phyloP scores from a whole-genome alignment of 768 basidiomycete genomes.

The Podaxis sp. region DNA sequence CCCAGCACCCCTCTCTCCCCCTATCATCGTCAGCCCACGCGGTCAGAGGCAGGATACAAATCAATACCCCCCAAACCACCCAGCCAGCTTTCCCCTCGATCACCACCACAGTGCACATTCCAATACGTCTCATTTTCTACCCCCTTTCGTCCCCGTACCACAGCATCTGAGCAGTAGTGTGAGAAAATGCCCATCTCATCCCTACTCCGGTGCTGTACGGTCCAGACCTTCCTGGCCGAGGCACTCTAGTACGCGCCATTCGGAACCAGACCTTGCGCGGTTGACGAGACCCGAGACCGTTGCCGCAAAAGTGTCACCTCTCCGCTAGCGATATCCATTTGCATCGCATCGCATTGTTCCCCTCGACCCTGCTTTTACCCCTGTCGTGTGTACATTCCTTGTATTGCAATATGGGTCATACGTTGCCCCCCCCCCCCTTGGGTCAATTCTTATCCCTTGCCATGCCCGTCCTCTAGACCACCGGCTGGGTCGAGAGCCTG shows the following conservation, averaged over 20 bases:
- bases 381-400: not conserved
- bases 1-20: conserved; percentile 10
- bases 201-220: not conserved
- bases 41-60: not conserved
- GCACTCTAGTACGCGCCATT: not conserved
- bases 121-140: not conserved
- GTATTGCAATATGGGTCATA: not conserved
- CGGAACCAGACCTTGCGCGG: not conserved
- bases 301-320: not conserved
- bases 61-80: not conserved
- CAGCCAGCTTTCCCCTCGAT: not conserved
- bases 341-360: not conserved
- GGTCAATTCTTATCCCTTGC: not conserved
- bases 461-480: not conserved
- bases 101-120: not conserved
- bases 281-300: not conserved
- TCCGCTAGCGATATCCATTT: not conserved
- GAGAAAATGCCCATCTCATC: not conserved
- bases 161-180: not conserved
- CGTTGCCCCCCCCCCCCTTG: not conserved
- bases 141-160: not conserved
- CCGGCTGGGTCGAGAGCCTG: not conserved
- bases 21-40: conserved; percentile 4
- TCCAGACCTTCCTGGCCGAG: not conserved
- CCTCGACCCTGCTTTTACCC: not conserved